Conservation (phyloP, 1,284 basidiomycete species). For the Apiotrichum akiyoshidainum region DNA sequence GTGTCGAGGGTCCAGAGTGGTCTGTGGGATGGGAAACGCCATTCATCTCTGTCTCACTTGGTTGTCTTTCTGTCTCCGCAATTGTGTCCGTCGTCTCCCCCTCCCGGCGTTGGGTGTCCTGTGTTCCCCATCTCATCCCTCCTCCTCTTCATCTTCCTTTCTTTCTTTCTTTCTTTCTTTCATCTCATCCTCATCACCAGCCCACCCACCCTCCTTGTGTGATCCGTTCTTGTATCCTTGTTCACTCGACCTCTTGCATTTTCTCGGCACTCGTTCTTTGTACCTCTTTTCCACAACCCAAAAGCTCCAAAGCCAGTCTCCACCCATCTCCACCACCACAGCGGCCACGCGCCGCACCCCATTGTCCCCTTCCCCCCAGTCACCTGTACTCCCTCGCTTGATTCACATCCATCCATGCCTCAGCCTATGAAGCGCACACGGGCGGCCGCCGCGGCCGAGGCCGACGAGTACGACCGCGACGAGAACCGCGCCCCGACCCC, state of each 20-base stretch:
- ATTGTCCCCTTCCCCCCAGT: not conserved
- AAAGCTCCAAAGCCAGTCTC: no score
- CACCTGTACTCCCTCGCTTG: not conserved
- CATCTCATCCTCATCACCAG: not conserved
- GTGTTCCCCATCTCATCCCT: not conserved
- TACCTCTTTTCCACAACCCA: conserved; percentile 1
- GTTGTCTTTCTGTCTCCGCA: no score
- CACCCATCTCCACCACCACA: not conserved
- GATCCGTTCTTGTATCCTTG: not conserved
- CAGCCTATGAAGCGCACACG: conserved; percentile 25
- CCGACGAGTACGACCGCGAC: conserved; percentile 6
- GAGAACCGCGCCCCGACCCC: conserved; percentile 1
- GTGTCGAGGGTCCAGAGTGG: no score
- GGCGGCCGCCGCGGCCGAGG: conserved; percentile 12
- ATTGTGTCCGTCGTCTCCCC: not conserved
- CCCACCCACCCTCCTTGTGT: not conserved
- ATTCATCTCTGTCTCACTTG: no score
- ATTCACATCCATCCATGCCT: conserved; percentile 9
- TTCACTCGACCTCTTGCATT: not conserved
- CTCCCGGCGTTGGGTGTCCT: no score
- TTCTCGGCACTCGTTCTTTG: not conserved
- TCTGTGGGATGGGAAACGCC: no score
- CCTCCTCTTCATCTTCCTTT: conserved; percentile 5
- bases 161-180: not conserved
- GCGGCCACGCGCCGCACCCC: not conserved